Base-by-base conservation (phyloP, 805 yeast genomes). In the Barnettozyma botsteinii region DNA sequence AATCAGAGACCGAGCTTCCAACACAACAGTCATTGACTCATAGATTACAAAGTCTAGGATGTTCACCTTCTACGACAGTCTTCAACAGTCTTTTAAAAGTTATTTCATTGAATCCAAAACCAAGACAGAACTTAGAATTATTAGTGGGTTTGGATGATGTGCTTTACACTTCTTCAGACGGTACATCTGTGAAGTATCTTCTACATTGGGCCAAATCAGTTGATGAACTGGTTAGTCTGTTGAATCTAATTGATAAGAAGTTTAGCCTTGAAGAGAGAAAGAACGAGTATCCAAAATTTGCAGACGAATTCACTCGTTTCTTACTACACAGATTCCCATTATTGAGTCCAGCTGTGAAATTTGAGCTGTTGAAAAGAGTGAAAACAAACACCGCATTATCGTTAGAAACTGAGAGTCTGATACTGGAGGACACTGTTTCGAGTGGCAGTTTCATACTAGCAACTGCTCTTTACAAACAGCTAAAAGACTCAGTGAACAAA, bases 381-480 rank as follows among this genome's bases (percentile, higher is more conserved):
- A 34, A 27, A 27, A 7, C 15, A 5, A 20, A 34, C 7, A 15
- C 15, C 7, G 26, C 12, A 3, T 15, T 39, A 12, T n/a, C 21
- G 14, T 22, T 14, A 8, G 19, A 9, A 10, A 19, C 25, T 19
- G 24, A 34, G 14, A 3, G 19, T 4, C 9, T 13, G 5, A 19
- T 39, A 6, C 14, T 39, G 7, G 38, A 39, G 14, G 22, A 30
- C 12, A 22, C 23, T 14, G 35, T 39, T 12, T n/a, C 14, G 18
- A 34, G 24, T 12, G 42, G 38, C 3, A 39, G 38, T 34, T 30
- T 39, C 9, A 39, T 39, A 7, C 29, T 33, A 7, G 42, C 42
- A 10, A 14, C 18, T 7, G 9, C 18, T 11, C 15, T 33, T 11
- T 10, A 19, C 18, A 28, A 15, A 15, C 6, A 24, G 11, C 14